Evolutionary conservation across 2,329 filamentous ascomycete species (phyloP).

Genomic region (Waltergamsia citrina): DNA sequence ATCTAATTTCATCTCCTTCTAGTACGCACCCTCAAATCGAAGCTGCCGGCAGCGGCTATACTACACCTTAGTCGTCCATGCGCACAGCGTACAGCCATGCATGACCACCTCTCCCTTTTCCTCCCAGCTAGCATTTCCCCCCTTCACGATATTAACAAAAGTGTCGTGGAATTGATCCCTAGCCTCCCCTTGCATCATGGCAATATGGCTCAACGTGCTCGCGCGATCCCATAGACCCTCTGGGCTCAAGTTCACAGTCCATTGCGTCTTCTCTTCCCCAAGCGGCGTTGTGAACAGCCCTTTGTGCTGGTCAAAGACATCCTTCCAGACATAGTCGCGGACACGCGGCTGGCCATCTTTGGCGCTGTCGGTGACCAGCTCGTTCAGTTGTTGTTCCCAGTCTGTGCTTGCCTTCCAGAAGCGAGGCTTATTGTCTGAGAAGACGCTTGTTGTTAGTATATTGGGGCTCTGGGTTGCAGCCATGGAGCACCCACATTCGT

Average conservation of each 20-base stretch:
- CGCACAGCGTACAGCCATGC: conserved; percentile 54
- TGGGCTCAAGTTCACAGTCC: conserved; percentile 46
- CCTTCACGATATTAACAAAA: conserved; percentile 44
- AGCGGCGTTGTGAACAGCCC: conserved; percentile 51
- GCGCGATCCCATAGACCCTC: conserved; percentile 56
- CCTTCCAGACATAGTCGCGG: conserved; percentile 52
- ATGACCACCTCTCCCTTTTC: conserved; percentile 52
- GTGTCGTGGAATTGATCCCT: conserved; percentile 35
- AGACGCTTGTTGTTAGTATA: not conserved
- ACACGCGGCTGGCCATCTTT: conserved; percentile 53
- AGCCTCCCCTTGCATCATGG: conserved; percentile 42
- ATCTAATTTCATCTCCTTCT: conserved; percentile 2
- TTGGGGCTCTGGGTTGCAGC: not conserved
- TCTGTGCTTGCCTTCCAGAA: conserved; percentile 42
- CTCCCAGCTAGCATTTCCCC: conserved; percentile 36
- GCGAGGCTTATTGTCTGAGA: conserved; percentile 52
- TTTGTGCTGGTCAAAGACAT: conserved; percentile 51
- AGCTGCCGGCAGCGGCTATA: not conserved
- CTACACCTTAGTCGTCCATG: conserved; percentile 47
- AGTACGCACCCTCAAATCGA: conserved; percentile 5
- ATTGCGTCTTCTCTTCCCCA: conserved; percentile 41
- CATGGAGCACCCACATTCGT: conserved; percentile 46
- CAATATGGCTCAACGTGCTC: conserved; percentile 59
- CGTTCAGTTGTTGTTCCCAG: conserved; percentile 55
- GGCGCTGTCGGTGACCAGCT: conserved; percentile 42